A percentile compares a stretch with the other conserved stretches of the same genome.
Conservation (phyloP, 1,284 basidiomycete species). For the Hypsizygus ulmarius region DNA sequence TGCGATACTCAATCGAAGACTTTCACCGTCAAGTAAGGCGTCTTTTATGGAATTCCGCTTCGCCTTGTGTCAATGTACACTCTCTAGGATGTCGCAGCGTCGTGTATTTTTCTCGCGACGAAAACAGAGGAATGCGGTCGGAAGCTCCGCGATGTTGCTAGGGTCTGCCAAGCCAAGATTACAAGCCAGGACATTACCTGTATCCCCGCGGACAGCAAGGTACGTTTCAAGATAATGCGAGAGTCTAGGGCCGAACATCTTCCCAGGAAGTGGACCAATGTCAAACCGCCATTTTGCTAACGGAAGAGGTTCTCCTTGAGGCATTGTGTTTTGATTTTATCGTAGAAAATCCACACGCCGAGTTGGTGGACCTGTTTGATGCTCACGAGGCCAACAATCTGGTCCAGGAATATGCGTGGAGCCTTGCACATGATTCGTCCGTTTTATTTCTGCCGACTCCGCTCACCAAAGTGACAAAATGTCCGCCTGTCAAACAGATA, state of each 20-base stretch:
- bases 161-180: slow-evolving; percentile 72
- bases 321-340: slow-evolving; percentile 91
- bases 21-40: slow-evolving; percentile 72
- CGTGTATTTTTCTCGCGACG: slow-evolving; percentile 88
- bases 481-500: slow-evolving; percentile 43
- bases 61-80: slow-evolving; percentile 12
- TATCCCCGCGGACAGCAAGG: slow-evolving; percentile 60
- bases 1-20: slow-evolving; percentile 86
- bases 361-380: slow-evolving; percentile 67
- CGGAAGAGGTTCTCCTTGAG: slow-evolving; percentile 84
- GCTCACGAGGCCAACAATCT: slow-evolving; percentile 43
- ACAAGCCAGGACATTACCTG: slow-evolving; percentile 52
- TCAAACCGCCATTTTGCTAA: slow-evolving; percentile 70
- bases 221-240: slow-evolving; percentile 28
- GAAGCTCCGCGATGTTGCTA: slow-evolving; percentile 82
- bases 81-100: slow-evolving; percentile 78
- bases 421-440: slow-evolving; percentile 81
- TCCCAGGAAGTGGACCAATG: slow-evolving; percentile 72
- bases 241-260: slow-evolving; percentile 9
- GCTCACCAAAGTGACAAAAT: slow-evolving; percentile 4
- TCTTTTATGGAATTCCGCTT: slow-evolving; percentile 5
- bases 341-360: slow-evolving; percentile 78
- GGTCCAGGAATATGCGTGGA: slow-evolving; percentile 76
- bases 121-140: slow-evolving; percentile 89
- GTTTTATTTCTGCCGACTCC: slow-evolving; percentile 29